A percentile compares a stretch with the other conserved stretches of the same genome.
phyloP scores from a whole-genome alignment of 805 yeast genomes.

The Lipomyces japonicus region DNA sequence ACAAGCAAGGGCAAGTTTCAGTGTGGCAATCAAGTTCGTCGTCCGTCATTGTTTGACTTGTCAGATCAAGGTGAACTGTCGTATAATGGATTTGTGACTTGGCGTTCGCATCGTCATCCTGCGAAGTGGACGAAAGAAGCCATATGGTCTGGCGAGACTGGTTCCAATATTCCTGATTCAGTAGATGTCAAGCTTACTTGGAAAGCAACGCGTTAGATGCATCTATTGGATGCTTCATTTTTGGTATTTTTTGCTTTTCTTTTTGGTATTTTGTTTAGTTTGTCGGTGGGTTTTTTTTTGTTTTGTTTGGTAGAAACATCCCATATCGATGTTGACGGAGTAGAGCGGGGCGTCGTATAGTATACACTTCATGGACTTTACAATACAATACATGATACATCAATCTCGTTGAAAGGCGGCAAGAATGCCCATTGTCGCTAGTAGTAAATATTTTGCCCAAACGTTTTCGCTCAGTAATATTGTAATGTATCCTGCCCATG shows the following conservation, averaged over 20 bases:
- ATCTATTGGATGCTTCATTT: not conserved
- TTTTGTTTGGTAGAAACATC: no score
- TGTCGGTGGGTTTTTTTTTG: no score
- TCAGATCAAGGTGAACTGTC: constrained; percentile 14
- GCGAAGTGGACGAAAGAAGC: constrained; percentile 26
- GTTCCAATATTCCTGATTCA: constrained; percentile 6
- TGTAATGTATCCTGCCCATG: constrained; percentile 85
- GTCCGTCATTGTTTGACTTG: constrained; percentile 21
- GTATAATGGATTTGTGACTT: constrained; percentile 14
- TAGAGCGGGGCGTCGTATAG: no score
- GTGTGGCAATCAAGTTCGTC: constrained; percentile 13
- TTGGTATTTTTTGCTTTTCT: not conserved
- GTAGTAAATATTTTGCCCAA: constrained; percentile 71
- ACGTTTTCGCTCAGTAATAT: constrained; percentile 85
- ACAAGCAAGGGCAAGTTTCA: constrained; percentile 11
- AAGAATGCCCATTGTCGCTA: constrained; percentile 70
- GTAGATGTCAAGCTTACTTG: constrained; percentile 18
- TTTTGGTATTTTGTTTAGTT: no score
- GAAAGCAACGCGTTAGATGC: not conserved
- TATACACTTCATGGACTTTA: no score
- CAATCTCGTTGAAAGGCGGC: constrained; percentile 60
- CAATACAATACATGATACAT: no score
- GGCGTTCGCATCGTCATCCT: constrained; percentile 18
- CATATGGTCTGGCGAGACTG: constrained; percentile 9
- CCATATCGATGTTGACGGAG: no score